Evolutionary conservation across 2,329 filamentous ascomycete genomes (phyloP).

Genomic region (Aspergillus japonicus): DNA sequence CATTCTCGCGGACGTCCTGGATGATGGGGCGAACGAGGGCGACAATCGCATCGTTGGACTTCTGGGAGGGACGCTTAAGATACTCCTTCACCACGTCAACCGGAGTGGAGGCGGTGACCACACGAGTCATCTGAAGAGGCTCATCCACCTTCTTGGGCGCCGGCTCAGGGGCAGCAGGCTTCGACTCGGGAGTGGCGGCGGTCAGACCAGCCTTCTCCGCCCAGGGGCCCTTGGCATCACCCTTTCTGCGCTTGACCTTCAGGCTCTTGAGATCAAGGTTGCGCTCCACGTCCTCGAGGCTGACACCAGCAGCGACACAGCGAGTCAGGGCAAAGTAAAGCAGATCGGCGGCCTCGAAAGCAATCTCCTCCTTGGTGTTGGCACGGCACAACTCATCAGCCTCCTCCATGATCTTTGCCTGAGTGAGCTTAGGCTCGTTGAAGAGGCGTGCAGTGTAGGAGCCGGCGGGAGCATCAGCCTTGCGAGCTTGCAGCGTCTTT

Average conservation of each 20-base stretch:
- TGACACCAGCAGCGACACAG: constrained; percentile 80
- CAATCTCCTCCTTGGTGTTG: constrained; percentile 75
- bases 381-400: constrained; percentile 92
- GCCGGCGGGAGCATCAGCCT: constrained; percentile 76
- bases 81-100: constrained; percentile 67
- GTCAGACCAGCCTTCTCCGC: constrained; percentile 76
- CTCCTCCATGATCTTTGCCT: constrained; percentile 98
- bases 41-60: constrained; percentile 90
- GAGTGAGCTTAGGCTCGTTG: constrained; percentile 81
- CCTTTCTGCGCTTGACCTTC: constrained; percentile 89
- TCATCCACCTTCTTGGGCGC: constrained; percentile 35
- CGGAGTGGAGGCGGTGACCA: constrained; percentile 66
- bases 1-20: constrained; percentile 75
- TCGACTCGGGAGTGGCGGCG: constrained; percentile 45
- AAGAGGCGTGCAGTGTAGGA: constrained; percentile 95
- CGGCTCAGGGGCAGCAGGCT: constrained; percentile 44
- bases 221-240: constrained; percentile 93
- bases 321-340: constrained; percentile 95
- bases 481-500: constrained; percentile 79
- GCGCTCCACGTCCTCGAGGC: constrained; percentile 81
- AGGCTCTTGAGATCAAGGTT: constrained; percentile 92
- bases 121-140: constrained; percentile 78
- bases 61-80: constrained; percentile 86
- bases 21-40: constrained; percentile 90
- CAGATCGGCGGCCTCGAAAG: constrained; percentile 91